Conservation (phyloP, 164 flowering plant genomes). For the Houttuynia cordata region DNA sequence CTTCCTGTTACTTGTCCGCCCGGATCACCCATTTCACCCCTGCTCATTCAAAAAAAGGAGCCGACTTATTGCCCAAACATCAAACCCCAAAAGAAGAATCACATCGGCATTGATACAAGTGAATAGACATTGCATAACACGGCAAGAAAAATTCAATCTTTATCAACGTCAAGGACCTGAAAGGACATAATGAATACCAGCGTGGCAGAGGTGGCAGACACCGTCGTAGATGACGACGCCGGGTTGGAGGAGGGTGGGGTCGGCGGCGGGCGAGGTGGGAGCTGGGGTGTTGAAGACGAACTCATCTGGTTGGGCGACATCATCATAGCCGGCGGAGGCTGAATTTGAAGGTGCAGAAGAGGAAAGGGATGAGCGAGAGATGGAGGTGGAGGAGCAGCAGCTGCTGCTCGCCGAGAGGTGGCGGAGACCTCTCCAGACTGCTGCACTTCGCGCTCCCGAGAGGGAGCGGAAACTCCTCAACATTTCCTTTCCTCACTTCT, state of each 20-base stretch:
- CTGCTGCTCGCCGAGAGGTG: too few relatives aligned
- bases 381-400: not conserved
- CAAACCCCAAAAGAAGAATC: not conserved
- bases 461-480: not conserved
- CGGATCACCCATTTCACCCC: conserved; percentile 82
- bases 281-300: not conserved
- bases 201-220: conserved; percentile 86
- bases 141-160: too few relatives aligned
- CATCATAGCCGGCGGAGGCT: not conserved
- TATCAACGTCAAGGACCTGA: not conserved
- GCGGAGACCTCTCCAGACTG: not conserved
- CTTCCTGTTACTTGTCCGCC: conserved; percentile 61
- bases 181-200: too few relatives aligned
- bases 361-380: not conserved
- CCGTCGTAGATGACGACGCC: conserved; percentile 82
- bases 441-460: not conserved
- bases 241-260: conserved; percentile 59
- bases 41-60: conserved; percentile 11
- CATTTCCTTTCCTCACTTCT: not conserved
- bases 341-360: not conserved
- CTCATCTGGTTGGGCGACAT: not conserved
- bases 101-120: too few relatives aligned
- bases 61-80: not conserved
- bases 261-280: not conserved
- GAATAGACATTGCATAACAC: too few relatives aligned